phyloP scores from a whole-genome alignment of 1,284 basidiomycete species.

The Irpex lacteus region DNA sequence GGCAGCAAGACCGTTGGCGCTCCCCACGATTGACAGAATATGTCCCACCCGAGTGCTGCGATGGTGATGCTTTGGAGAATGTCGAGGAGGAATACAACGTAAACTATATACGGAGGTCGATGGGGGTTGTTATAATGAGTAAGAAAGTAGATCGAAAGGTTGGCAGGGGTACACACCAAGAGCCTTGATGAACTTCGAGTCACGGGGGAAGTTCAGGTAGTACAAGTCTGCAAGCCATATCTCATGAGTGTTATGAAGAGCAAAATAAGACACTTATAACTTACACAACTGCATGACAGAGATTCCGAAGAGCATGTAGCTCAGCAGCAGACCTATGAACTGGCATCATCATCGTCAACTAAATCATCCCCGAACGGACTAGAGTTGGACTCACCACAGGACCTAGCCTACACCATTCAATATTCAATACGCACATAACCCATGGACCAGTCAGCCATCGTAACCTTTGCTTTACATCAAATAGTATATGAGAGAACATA shows the following conservation, averaged over 20 bases:
- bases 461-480: too few relatives aligned
- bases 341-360: too few relatives aligned
- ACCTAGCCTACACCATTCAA: too few relatives aligned
- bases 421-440: too few relatives aligned
- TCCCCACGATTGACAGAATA: neutral
- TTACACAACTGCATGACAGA: constrained; percentile 15
- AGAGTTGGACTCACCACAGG: too few relatives aligned
- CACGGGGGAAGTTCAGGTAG: constrained; percentile 10
- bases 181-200: constrained; percentile 6
- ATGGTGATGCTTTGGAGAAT: constrained; percentile 12
- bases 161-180: too few relatives aligned
- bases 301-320: constrained; percentile 7
- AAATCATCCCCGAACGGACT: too few relatives aligned
- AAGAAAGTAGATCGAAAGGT: too few relatives aligned
- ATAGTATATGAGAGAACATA: too few relatives aligned
- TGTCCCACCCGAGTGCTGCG: neutral
- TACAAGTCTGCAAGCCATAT: constrained; percentile 6
- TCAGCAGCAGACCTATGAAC: too few relatives aligned
- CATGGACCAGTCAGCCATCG: too few relatives aligned
- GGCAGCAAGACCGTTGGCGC: neutral
- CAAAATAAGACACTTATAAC: neutral
- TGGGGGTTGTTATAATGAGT: too few relatives aligned
- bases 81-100: constrained; percentile 11
- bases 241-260: neutral
- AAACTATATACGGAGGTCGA: neutral